These are phyloP conservation scores for Kwoniella sp. DNA, from an alignment of 768 basidiomycete genomes.

Conservation along the genomic window DNA sequence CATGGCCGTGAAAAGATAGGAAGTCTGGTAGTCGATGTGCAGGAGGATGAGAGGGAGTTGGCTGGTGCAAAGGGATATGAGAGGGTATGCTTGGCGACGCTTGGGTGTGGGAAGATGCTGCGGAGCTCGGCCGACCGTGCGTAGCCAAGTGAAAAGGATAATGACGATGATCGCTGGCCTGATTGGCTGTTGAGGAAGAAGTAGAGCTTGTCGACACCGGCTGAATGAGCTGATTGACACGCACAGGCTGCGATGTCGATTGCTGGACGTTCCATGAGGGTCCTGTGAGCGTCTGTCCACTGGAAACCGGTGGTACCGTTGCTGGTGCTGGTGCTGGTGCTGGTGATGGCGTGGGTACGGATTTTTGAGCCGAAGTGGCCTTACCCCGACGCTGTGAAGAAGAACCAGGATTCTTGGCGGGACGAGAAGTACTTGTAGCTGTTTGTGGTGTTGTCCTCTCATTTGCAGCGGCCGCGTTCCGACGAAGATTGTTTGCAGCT, in stretches of 20 bases:
- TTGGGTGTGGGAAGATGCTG: conserved; percentile 3
- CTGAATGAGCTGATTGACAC: neutral
- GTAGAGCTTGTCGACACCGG: neutral
- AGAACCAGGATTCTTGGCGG: neutral
- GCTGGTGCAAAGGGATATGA: conserved; percentile 16
- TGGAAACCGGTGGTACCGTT: neutral
- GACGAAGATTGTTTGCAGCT: neutral
- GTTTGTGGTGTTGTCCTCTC: neutral
- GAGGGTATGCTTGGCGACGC: conserved; percentile 11
- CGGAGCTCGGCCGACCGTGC: neutral
- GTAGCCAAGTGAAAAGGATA: conserved; percentile 5
- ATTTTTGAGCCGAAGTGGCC: neutral
- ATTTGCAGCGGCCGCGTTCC: neutral
- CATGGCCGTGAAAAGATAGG: neutral
- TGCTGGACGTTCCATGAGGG: neutral
- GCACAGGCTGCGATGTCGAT: neutral
- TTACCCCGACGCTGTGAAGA: neutral
- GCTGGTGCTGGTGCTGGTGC: neutral
- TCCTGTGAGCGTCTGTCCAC: neutral
- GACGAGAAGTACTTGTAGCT: neutral
- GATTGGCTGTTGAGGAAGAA: neutral
- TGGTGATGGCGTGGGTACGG: neutral
- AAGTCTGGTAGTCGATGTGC: conserved; percentile 11
- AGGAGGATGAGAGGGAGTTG: conserved; percentile 17
- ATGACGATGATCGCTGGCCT: conserved; percentile 1